These are phyloP conservation scores for Erodium maritimum DNA, from an alignment of 345 rosid genomes.

Conservation along the genomic window DNA sequence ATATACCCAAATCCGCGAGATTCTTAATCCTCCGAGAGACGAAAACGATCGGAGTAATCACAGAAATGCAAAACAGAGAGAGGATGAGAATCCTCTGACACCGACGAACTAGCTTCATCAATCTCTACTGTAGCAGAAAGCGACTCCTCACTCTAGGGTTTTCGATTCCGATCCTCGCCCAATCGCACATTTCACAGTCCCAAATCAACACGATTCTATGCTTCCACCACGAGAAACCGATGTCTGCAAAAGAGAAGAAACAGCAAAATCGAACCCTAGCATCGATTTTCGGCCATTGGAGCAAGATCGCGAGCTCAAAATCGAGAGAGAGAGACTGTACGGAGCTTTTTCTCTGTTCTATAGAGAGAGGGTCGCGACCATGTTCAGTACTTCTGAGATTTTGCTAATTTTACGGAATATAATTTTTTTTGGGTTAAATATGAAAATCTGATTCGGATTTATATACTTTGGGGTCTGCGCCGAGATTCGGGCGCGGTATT, in stretches of 20 bases:
- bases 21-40: slow-evolving; percentile 41
- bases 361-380: background rate
- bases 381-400: background rate
- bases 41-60: slow-evolving; percentile 59
- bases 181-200: background rate
- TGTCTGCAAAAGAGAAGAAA: background rate
- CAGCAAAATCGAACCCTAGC: background rate
- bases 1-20: slow-evolving; percentile 2
- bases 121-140: background rate
- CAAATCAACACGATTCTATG: background rate
- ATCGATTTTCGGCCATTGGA: background rate
- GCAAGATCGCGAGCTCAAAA: background rate
- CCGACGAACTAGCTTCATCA: slow-evolving; percentile 60
- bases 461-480: background rate
- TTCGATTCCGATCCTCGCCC: background rate
- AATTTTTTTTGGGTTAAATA: background rate
- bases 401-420: background rate
- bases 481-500: background rate
- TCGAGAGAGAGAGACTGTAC: background rate
- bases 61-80: slow-evolving; percentile 55
- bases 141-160: background rate
- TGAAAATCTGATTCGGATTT: background rate
- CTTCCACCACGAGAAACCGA: background rate
- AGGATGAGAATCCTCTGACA: slow-evolving; percentile 83
- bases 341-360: background rate